Evolutionary conservation across 495 filamentous ascomycete genomes (phyloP).

Genomic region (Podospora tetraspora): DNA sequence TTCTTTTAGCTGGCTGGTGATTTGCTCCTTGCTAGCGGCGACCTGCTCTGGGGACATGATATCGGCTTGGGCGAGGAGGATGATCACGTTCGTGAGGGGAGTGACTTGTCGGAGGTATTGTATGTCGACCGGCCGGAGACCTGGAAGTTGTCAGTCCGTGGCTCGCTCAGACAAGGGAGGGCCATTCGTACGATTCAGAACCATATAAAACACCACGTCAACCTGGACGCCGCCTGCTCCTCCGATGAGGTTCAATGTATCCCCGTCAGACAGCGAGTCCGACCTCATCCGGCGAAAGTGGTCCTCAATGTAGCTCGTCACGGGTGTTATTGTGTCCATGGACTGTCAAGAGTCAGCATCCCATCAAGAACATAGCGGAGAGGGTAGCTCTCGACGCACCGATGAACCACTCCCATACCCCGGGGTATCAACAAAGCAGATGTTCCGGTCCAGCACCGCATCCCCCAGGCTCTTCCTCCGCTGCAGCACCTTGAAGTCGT

Average conservation of each 20-base stretch:
- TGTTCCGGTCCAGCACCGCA: slow-evolving; percentile 79
- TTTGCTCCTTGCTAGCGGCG: slow-evolving; percentile 54
- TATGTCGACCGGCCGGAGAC: slow-evolving; percentile 66
- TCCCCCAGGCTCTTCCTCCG: slow-evolving; percentile 78
- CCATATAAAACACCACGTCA: slow-evolving; percentile 80
- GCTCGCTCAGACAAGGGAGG: background rate
- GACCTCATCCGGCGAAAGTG: slow-evolving; percentile 62
- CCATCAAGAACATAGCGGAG: background rate
- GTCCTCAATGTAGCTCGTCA: slow-evolving; percentile 69
- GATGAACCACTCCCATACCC: slow-evolving; percentile 61
- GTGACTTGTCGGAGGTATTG: slow-evolving; percentile 70
- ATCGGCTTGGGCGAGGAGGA: slow-evolving; percentile 77
- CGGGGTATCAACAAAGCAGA: slow-evolving; percentile 92
- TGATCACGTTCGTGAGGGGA: slow-evolving; percentile 79
- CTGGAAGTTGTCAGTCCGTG: slow-evolving; percentile 34
- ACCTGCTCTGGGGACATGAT: slow-evolving; percentile 57
- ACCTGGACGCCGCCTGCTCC: slow-evolving; percentile 85
- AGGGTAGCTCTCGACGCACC: slow-evolving; percentile 32
- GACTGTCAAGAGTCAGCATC: slow-evolving; percentile 31
- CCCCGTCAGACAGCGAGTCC: slow-evolving; percentile 59
- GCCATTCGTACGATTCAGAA: slow-evolving; percentile 38
- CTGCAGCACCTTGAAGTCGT: slow-evolving; percentile 62
- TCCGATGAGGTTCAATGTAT: slow-evolving; percentile 74
- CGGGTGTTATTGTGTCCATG: slow-evolving; percentile 60
- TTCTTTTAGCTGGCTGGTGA: slow-evolving; percentile 53